phyloP scores from a whole-genome alignment of 163 green algal species.

The Chlamydomonas reinhardtii region DNA sequence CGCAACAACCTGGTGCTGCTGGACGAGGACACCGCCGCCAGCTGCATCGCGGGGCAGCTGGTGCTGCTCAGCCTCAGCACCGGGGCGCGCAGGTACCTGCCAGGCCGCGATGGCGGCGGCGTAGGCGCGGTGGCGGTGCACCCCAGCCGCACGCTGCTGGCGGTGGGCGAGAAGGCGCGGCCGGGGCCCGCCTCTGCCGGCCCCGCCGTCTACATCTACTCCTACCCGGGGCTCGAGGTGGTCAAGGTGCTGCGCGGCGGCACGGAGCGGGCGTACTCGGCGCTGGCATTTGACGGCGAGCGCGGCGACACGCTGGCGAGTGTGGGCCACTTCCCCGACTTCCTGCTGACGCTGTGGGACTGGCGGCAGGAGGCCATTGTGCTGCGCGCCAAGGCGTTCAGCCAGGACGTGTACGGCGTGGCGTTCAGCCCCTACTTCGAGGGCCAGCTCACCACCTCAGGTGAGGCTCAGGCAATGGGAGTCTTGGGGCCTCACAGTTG shows the following conservation, averaged over 20 bases:
- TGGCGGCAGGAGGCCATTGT: constrained; percentile 76
- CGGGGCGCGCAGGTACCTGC: constrained; percentile 49
- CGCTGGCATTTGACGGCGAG: constrained; percentile 69
- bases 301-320: constrained; percentile 77
- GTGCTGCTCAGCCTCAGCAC: constrained; percentile 63
- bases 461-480: neutral
- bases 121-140: constrained; percentile 74
- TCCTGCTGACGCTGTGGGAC: constrained; percentile 87
- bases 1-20: constrained; percentile 42
- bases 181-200: neutral
- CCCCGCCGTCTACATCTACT: constrained; percentile 55
- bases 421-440: constrained; percentile 75
- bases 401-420: constrained; percentile 83
- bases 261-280: constrained; percentile 73
- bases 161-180: constrained; percentile 77
- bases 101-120: constrained; percentile 64
- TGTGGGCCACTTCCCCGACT: constrained; percentile 81
- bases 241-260: constrained; percentile 62
- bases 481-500: no score
- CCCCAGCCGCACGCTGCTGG: constrained; percentile 69
- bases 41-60: constrained; percentile 53
- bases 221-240: constrained; percentile 58
- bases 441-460: constrained; percentile 75
- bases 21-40: constrained; percentile 56
- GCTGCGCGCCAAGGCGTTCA: constrained; percentile 86